These are phyloP conservation scores for Volutella citrinella DNA, from an alignment of 2,329 filamentous ascomycete species.

Conservation along the genomic window DNA sequence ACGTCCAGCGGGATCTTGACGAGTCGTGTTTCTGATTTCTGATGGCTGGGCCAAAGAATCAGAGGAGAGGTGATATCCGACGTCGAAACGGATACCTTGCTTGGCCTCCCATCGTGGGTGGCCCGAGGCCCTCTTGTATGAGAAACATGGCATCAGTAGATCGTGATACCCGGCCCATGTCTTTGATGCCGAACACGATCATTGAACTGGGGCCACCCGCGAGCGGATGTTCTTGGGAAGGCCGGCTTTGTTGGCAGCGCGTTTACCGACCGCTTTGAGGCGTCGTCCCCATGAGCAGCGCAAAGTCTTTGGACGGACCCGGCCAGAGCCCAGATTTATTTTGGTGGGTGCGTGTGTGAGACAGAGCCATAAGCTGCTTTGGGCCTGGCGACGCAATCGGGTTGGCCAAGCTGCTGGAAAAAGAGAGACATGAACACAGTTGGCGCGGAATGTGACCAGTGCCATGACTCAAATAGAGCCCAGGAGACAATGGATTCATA, in stretches of 20 bases:
- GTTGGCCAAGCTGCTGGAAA: constrained; percentile 16
- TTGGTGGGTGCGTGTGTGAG: constrained; percentile 17
- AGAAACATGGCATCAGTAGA: constrained; percentile 10
- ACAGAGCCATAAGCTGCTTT: constrained; percentile 13
- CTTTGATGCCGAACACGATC: constrained; percentile 25
- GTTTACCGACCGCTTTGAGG: constrained; percentile 15
- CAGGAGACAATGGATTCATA: constrained; percentile 16
- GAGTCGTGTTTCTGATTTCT: too few relatives aligned
- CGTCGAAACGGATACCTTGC: constrained; percentile 7
- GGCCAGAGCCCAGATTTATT: constrained; percentile 20
- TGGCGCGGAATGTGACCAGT: constrained; percentile 25
- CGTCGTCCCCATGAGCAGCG: constrained; percentile 4
- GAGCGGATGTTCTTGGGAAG: constrained; percentile 22
- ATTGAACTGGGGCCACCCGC: constrained; percentile 13
- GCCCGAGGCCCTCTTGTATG: constrained; percentile 18
- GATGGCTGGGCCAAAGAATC: constrained; percentile 5
- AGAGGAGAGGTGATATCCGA: constrained; percentile 9
- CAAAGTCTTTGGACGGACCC: constrained; percentile 18
- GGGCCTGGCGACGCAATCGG: constrained; percentile 20
- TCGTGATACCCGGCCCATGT: constrained; percentile 21
- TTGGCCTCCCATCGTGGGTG: constrained; percentile 5
- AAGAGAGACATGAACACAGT: constrained; percentile 15
- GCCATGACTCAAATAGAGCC: constrained; percentile 23
- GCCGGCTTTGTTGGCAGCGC: constrained; percentile 15
- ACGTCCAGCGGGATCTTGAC: too few relatives aligned